Base-by-base conservation (phyloP, 345 rosid genomes). In the Eucalyptus viminalis region DNA sequence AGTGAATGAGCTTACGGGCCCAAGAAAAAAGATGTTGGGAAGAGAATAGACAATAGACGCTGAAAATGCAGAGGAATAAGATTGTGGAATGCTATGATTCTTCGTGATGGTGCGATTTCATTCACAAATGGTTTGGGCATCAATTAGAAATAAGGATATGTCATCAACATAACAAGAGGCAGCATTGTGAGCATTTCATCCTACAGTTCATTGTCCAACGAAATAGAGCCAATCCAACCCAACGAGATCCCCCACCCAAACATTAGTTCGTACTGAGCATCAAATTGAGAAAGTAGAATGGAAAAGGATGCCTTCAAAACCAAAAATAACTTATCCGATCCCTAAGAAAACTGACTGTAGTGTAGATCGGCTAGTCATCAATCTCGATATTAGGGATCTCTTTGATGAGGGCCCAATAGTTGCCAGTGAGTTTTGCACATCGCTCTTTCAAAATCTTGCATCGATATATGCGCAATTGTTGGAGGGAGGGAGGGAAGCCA, bases 391-490 rank as follows among this genome's bases (percentile, higher is more conserved):
- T 0, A 5, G 22, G 80, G 43, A 67, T 67, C 12, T 67, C 11
- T 16, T 31, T 0, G 37, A 65, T 65, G 72, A 65, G 72, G 72
- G 72, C 19, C 72, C 72, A 65, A 65, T 29, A 14, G 37, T n/a
- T 2, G 10, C 37, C 43, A 31, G 22, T 31, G 22, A 15, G 80
- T 8, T 67, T 31, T 4, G 43, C 5, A 7, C 40, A 67, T 67
- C 43, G 12, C 1, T 67, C 37, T n/a, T 65, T 4, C 2, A n/a
- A 11, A n/a, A 29, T 65, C 76, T n/a, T 0, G 19, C 76, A 65
- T 65, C 11, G 0, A 0, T 0, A 0, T 14, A 65, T 65, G 0
- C 0, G 0, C 76, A 65, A n/a, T 7, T 0, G 6, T n/a, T 8
- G 37, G 76, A 65, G 76, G 21, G 76, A n/a, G 21, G 76, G 40